phyloP scores from a whole-genome alignment of 2,329 filamentous ascomycete genomes.

The Huntiella savannae region DNA sequence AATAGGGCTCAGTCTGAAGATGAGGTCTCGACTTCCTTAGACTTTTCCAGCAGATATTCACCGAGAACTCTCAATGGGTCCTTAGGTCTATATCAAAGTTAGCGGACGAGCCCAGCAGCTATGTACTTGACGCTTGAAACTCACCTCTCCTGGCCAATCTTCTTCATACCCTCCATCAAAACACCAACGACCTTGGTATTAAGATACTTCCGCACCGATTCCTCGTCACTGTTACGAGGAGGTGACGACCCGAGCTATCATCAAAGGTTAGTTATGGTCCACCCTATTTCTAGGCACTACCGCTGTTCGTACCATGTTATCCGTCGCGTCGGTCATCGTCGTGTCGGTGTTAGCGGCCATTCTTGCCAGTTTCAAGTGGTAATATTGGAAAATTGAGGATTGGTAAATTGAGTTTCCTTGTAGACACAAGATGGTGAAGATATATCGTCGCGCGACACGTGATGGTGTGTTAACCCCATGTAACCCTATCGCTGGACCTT shows the following conservation, averaged over 20 bases:
- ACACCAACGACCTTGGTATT: constrained; percentile 51
- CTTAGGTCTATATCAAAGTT: constrained; percentile 29
- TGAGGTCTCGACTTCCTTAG: constrained; percentile 40
- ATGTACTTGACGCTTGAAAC: constrained; percentile 17
- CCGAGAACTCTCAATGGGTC: constrained; percentile 52
- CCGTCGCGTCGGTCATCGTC: constrained; percentile 7
- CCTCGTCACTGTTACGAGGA: constrained; percentile 28
- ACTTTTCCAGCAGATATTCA: constrained; percentile 50
- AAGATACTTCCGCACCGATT: constrained; percentile 49
- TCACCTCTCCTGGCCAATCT: constrained; percentile 50
- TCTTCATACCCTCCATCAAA: constrained; percentile 57
- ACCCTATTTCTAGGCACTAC: no score
- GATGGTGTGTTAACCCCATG: no score
- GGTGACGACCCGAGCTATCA: no score
- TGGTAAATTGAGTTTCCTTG: no score
- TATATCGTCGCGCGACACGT: background rate
- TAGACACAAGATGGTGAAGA: background rate
- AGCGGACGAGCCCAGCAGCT: background rate
- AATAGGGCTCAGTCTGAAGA: background rate
- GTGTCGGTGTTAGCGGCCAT: constrained; percentile 6
- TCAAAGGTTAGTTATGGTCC: no score
- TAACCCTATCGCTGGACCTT: no score
- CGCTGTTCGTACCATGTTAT: no score
- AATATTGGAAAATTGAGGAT: background rate
- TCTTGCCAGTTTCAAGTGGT: background rate